Percentiles rank a stretch among this genome's conserved stretches.
phyloP scores from a whole-genome alignment of 1,139 yeast genomes.

The Oligophagozyma castellii region DNA sequence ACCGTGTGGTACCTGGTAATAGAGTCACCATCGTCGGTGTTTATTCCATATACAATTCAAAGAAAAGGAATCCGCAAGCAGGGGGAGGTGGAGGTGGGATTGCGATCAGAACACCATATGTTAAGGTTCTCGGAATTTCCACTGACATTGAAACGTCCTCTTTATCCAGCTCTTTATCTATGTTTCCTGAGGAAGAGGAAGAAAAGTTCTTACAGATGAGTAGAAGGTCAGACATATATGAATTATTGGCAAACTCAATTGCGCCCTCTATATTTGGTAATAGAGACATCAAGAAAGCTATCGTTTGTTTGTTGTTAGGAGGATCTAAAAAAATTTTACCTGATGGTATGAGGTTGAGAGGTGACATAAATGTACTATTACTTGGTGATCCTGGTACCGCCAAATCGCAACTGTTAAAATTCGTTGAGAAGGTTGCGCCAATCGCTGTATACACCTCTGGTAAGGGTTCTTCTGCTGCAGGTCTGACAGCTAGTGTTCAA shows the following conservation, averaged over 20 bases:
- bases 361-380: slow-evolving; percentile 85
- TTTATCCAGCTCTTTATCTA: slow-evolving; percentile 40
- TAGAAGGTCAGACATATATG: slow-evolving; percentile 72
- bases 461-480: slow-evolving; percentile 98
- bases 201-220: slow-evolving; percentile 77
- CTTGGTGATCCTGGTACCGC: slow-evolving; percentile 99
- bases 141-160: slow-evolving; percentile 67
- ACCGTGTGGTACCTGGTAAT: slow-evolving; percentile 88
- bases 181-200: slow-evolving; percentile 81
- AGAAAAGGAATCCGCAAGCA: slow-evolving; percentile 26
- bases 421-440: slow-evolving; percentile 90
- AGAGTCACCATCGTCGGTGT: slow-evolving; percentile 86
- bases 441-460: slow-evolving; percentile 95
- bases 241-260: slow-evolving; percentile 72
- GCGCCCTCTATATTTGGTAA: slow-evolving; percentile 97
- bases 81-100: slow-evolving; percentile 31
- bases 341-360: slow-evolving; percentile 93
- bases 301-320: slow-evolving; percentile 83
- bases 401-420: slow-evolving; percentile 85
- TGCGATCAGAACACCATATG: slow-evolving; percentile 87
- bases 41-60: slow-evolving; percentile 75
- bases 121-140: slow-evolving; percentile 76
- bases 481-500: slow-evolving; percentile 96
- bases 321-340: slow-evolving; percentile 89
- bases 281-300: slow-evolving; percentile 82